Conservation (phyloP, 768 basidiomycete genomes). For the Hirschioporus abietinus region DNA sequence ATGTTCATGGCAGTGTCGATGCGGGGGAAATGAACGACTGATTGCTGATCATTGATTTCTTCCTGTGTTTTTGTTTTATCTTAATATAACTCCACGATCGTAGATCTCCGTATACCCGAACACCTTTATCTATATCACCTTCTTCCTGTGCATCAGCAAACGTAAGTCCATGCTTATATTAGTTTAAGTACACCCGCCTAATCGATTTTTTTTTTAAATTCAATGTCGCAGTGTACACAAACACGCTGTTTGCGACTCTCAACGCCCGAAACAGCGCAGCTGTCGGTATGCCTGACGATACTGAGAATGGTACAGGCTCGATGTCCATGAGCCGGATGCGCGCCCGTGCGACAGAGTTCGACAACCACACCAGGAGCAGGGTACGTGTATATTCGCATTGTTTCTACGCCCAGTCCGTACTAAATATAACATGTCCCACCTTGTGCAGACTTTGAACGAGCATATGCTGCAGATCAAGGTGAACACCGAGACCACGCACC, state of each 20-base stretch:
- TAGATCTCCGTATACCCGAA: conserved; percentile 44
- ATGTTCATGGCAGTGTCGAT: background rate
- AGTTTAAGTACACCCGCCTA: background rate
- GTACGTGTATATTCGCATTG: background rate
- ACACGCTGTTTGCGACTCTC: conserved; percentile 49
- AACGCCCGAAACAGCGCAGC: conserved; percentile 33
- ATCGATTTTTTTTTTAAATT: conserved; percentile 1
- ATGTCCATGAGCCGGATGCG: background rate
- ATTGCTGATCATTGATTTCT: background rate
- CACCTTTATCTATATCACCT: conserved; percentile 52
- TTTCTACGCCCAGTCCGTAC: too few species aligned
- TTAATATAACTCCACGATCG: background rate
- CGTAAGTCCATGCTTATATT: conserved; percentile 25
- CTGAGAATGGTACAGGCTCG: background rate
- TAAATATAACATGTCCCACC: too few species aligned
- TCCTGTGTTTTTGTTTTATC: background rate
- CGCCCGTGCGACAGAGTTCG: background rate
- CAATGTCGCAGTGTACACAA: conserved; percentile 40
- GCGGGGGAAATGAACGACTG: background rate
- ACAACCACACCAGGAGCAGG: background rate
- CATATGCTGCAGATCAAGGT: background rate
- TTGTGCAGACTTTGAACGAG: background rate
- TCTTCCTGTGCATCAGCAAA: conserved; percentile 52
- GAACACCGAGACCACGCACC: conserved; percentile 3
- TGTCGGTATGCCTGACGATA: conserved; percentile 5